phyloP scores from a whole-genome alignment of 108 stramenopile species.

The Nitzschia inconspicua region DNA sequence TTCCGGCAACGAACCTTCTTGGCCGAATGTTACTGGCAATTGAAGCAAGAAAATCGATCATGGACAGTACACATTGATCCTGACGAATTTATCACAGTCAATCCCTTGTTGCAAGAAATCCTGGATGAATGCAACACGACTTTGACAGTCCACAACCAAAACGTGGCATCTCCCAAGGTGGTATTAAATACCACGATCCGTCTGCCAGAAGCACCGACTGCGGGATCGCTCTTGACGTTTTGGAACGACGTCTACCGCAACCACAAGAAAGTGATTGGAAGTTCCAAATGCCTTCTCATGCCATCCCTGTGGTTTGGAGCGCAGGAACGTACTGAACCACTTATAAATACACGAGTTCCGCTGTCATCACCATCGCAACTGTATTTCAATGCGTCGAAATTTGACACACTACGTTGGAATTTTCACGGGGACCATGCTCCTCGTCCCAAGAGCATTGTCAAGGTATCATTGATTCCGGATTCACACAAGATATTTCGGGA shows the following conservation, averaged over 20 bases:
- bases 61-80: slow-evolving; percentile 3
- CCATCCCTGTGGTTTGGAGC: neutral
- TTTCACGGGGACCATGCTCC: slow-evolving; percentile 27
- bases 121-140: neutral
- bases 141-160: neutral
- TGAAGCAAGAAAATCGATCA: neutral
- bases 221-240: neutral
- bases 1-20: slow-evolving; percentile 4
- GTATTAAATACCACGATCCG: neutral
- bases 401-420: slow-evolving; percentile 30
- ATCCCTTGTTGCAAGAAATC: slow-evolving; percentile 9
- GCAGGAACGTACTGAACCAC: neutral
- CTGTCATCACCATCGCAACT: neutral
- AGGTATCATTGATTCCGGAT: neutral
- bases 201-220: neutral
- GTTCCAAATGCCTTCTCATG: neutral
- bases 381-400: neutral
- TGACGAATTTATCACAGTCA: slow-evolving; percentile 2
- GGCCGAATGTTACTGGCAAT: neutral
- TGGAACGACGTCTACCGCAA: neutral
- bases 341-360: neutral
- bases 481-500: neutral
- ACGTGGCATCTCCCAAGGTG: neutral
- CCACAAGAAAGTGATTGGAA: neutral
- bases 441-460: slow-evolving; percentile 21